These are phyloP conservation scores for Auricularia auricula-judae DNA, from an alignment of 768 basidiomycete species.

Conservation along the genomic window DNA sequence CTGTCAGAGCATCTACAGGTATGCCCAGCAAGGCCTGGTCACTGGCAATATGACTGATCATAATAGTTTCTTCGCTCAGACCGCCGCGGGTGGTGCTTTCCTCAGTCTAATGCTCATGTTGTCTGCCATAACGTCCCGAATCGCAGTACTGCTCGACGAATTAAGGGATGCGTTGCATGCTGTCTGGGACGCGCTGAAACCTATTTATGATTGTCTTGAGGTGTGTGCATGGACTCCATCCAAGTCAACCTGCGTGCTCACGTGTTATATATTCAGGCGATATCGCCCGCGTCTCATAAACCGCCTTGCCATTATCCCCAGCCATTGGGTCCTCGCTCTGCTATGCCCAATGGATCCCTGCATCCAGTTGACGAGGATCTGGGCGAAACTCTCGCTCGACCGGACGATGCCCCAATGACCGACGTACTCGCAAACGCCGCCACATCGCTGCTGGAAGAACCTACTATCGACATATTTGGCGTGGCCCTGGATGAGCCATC, in stretches of 20 bases:
- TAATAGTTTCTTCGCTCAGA: not conserved
- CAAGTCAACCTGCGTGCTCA: not conserved
- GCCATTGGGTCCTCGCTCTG: no score
- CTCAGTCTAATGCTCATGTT: conserved; percentile 55
- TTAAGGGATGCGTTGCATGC: conserved; percentile 28
- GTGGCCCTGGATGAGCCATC: not conserved
- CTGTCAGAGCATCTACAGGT: conserved; percentile 46
- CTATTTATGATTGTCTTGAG: not conserved
- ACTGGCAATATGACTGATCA: not conserved
- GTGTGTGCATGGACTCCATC: not conserved
- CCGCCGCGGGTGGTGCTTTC: conserved; percentile 43
- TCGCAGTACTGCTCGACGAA: conserved; percentile 35
- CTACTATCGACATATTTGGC: not conserved
- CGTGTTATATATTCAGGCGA: not conserved
- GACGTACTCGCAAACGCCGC: not conserved
- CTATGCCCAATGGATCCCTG: no score
- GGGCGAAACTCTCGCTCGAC: no score
- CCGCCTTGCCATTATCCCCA: no score
- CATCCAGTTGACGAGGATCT: no score
- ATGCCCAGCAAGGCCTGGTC: conserved; percentile 9
- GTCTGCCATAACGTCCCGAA: conserved; percentile 48
- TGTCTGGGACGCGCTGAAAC: conserved; percentile 14
- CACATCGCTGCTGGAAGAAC: not conserved
- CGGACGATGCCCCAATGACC: no score
- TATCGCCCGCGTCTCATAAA: not conserved